These are phyloP conservation scores for Lactifluus pinguis DNA, from an alignment of 768 basidiomycete genomes.

Conservation along the genomic window DNA sequence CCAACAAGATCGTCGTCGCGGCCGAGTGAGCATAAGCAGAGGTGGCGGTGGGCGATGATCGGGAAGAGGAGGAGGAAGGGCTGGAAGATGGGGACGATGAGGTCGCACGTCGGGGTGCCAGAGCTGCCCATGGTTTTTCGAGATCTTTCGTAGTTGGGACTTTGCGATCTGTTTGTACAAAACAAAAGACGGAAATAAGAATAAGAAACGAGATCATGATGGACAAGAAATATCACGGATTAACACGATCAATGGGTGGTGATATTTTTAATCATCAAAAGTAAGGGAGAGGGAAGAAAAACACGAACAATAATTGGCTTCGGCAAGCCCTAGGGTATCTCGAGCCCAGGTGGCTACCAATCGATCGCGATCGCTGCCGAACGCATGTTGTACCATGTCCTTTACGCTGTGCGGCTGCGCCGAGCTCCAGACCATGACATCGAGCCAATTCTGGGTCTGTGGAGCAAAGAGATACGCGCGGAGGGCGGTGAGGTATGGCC, in stretches of 20 bases:
- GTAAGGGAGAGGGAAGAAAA: background rate
- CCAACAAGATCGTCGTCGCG: constrained; percentile 40
- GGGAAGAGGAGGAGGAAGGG: background rate
- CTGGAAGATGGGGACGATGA: background rate
- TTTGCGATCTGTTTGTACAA: constrained; percentile 23
- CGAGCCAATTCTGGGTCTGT: constrained; percentile 55
- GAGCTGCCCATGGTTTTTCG: constrained; percentile 50
- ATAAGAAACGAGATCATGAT: background rate
- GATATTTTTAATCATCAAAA: background rate
- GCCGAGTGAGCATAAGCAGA: constrained; percentile 30
- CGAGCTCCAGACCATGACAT: constrained; percentile 85
- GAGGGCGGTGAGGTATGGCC: constrained; percentile 61
- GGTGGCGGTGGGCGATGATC: background rate
- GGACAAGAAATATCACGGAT: constrained; percentile 18
- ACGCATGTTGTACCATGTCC: constrained; percentile 62
- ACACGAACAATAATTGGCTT: constrained; percentile 58
- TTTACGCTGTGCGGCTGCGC: constrained; percentile 73
- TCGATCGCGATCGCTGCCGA: constrained; percentile 34
- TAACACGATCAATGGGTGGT: background rate
- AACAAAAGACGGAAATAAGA: too few species aligned
- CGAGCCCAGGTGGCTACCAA: constrained; percentile 71
- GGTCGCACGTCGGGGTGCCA: constrained; percentile 19
- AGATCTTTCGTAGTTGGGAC: constrained; percentile 69
- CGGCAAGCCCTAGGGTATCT: constrained; percentile 61
- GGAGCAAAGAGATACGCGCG: constrained; percentile 53